Base-by-base conservation (phyloP, 768 basidiomycete species). In the Leccinum olivaceopallidum region DNA sequence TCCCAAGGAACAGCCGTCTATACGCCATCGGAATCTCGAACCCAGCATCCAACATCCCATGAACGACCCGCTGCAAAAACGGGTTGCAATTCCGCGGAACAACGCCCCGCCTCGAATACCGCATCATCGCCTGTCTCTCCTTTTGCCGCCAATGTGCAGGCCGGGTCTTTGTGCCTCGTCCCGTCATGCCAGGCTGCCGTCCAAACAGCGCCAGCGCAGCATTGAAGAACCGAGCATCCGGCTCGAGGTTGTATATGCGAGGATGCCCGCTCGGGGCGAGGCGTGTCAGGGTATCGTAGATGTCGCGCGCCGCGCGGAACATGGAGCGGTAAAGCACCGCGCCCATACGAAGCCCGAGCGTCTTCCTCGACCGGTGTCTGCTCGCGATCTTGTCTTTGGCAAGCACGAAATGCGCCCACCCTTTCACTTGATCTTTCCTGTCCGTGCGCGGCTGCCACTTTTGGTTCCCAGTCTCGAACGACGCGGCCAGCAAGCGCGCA, bases 171-270 rank as follows among this genome's bases (percentile, higher is more conserved):
- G 32, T 53, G n/a, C 32, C 59, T 30, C 68, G 73, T 34, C 55
- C 68, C 56, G 59, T 47, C 67, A 55, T 67, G 10, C 51, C 44
- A 24, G 67, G 58, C 16, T 67, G 67, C 12, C 71, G 69, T 16
- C 73, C 68, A 39, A 82, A 78, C 51, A 87, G 73, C 10, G 75
- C 71, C 13, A 90, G 72, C 9, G 83, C 76, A 2, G 85, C 84
- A 57, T 88, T 89, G 74, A 86, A 90, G 69, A 89, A 28, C 50
- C 82, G 78, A n/a, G 80, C 82, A 64, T 92, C 89, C 1, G 83
- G 81, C 26, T 61, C 61, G 8, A 82, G 82, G 20, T 78, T 65
- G 56, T 77, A 66, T 37, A 76, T 59, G 49, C 64, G 69, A 22
- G 75, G 67, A 22, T 22, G 22, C 22, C 22, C 22, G 22, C 22